Evolutionary conservation across 306 rosid species (phyloP), one percentile per base, ranked within the genome.

Genomic region (Calophaca sinica): DNA sequence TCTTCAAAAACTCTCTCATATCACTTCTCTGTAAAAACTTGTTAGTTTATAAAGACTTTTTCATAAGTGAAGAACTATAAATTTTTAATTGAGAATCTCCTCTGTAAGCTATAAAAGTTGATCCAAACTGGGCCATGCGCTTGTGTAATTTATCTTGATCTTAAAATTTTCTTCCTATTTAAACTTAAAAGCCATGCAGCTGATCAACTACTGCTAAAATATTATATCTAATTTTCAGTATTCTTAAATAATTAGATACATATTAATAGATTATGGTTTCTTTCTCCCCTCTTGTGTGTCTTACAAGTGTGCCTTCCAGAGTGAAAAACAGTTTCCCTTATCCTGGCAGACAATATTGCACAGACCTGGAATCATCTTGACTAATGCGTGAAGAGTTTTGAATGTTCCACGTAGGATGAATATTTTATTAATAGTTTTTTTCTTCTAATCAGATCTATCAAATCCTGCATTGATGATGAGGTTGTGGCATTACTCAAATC

Each of bases 291-390:
- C 59, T 57, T 72, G 26, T 38, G 35, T 57, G 45, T 53, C 61
- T 53, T 79, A 62, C 57, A 46, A 72, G 60, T 68, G 5, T 38
- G 44, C 41, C 64, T 79, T 62, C 53, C 41, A 33, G 26, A 7
- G 45, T 48, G 75, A 68, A 79, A 69, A 70, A 9, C 28, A 41
- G 50, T 50, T 57, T 50, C 35, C 54, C 29, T 39, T 55, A 42
- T 62, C 64, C 35, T 70, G 66, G 62, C 46, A 53, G 59, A 72
- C 74, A 62, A 62, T 36, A 44, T 15, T 28, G 38, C 13, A 6
- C 10, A 51, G 58, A 71, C 64, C 73, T 73, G 79, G 45, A 70
- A 58, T 39, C 35, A 46, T 68, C 59, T 67, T 62, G 41, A 75
- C 52, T 49, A 59, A 44, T 45, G 58, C 58, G 54, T 62, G 48